phyloP scores from a whole-genome alignment of 805 yeast genomes.

The Wickerhamiella musiphila region DNA sequence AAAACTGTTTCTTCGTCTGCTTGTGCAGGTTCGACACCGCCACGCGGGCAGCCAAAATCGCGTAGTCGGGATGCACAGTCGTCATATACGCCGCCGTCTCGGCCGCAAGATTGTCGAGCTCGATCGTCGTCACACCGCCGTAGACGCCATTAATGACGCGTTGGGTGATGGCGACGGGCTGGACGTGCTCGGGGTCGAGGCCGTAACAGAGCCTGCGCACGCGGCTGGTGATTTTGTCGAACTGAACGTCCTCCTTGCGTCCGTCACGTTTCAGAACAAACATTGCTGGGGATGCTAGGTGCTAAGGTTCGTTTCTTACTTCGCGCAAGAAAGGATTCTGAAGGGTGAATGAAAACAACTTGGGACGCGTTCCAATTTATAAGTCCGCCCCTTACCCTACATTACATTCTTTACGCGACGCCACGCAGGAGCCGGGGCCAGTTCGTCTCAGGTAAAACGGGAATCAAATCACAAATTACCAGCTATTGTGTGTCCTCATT shows the following conservation, averaged over 20 bases:
- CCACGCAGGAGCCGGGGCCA: no score
- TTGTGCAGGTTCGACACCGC: slow-evolving; percentile 90
- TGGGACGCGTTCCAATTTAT: no score
- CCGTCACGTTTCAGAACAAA: no score
- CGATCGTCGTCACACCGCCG: slow-evolving; percentile 90
- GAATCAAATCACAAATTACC: no score
- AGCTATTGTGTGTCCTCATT: no score
- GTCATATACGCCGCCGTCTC: slow-evolving; percentile 98
- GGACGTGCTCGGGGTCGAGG: slow-evolving; percentile 77
- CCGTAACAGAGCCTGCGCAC: slow-evolving; percentile 90
- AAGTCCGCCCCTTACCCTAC: no score
- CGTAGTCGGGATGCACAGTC: slow-evolving; percentile 95
- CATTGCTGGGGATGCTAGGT: neutral
- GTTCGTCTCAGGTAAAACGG: no score
- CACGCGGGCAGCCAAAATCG: slow-evolving; percentile 84
- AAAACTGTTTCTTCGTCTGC: slow-evolving; percentile 76
- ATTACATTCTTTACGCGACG: no score
- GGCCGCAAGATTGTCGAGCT: slow-evolving; percentile 70
- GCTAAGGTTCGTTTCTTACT: no score
- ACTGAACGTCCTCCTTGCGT: slow-evolving; percentile 82
- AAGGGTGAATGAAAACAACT: no score
- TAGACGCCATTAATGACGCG: slow-evolving; percentile 91
- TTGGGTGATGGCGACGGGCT: slow-evolving; percentile 91
- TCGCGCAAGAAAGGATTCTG: no score
- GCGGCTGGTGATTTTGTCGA: slow-evolving; percentile 92